Conservation (phyloP, 2,329 filamentous ascomycete species). For the Paecilomyces sp. region DNA sequence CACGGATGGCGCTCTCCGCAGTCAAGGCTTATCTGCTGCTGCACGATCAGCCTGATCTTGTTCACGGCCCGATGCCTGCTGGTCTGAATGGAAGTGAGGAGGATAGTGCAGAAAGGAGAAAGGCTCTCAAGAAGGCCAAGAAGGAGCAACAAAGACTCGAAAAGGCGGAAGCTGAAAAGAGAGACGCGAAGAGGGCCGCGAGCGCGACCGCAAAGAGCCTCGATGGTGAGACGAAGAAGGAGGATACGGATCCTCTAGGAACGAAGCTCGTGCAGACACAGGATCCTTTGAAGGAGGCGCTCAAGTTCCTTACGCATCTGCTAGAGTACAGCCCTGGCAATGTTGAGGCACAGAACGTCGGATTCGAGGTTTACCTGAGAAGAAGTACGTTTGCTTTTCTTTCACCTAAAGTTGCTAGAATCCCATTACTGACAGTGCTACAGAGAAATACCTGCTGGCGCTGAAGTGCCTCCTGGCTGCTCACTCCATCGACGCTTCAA, state of each 20-base stretch:
- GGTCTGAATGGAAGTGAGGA: constrained; percentile 46
- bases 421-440: constrained; percentile 15
- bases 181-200: constrained; percentile 73
- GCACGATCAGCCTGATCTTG: constrained; percentile 63
- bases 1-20: constrained; percentile 72
- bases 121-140: constrained; percentile 82
- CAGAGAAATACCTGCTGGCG: constrained; percentile 82
- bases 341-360: constrained; percentile 73
- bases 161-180: constrained; percentile 73
- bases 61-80: constrained; percentile 54
- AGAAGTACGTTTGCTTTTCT: constrained; percentile 54
- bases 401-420: neutral
- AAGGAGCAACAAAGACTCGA: constrained; percentile 69
- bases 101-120: constrained; percentile 65
- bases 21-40: constrained; percentile 74
- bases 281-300: constrained; percentile 75
- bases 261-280: constrained; percentile 71
- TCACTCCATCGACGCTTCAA: constrained; percentile 58
- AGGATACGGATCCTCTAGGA: constrained; percentile 82
- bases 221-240: constrained; percentile 64
- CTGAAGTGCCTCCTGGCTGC: constrained; percentile 77
- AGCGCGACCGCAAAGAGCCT: constrained; percentile 52
- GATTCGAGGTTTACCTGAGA: constrained; percentile 84
- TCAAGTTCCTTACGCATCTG: constrained; percentile 76
- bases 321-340: constrained; percentile 76